These are phyloP conservation scores for Pseudocercospora eumusae DNA, from an alignment of 2,329 filamentous ascomycete species.

Conservation along the genomic window DNA sequence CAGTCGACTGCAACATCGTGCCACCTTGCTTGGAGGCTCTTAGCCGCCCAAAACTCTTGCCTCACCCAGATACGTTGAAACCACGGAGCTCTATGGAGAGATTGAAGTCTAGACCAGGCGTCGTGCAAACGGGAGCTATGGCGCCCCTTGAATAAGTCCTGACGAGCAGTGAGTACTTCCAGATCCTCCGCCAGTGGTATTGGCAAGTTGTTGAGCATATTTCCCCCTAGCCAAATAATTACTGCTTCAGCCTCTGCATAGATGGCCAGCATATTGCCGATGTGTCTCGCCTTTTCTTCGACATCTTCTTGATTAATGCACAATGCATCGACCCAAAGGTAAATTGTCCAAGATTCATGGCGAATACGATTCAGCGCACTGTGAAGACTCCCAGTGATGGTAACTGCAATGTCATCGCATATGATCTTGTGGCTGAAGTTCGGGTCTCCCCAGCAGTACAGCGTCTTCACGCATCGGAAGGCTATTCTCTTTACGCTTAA, in stretches of 20 bases:
- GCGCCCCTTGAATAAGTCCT: neutral
- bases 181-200: neutral
- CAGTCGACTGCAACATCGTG: neutral
- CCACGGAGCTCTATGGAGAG: neutral
- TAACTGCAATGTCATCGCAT: neutral
- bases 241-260: conserved; percentile 13
- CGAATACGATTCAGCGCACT: neutral
- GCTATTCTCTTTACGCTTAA: too few relatives aligned
- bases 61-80: neutral
- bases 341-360: neutral
- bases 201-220: neutral
- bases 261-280: conserved; percentile 10
- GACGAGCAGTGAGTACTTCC: neutral
- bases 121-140: neutral
- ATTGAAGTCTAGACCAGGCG: neutral
- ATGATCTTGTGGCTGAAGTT: neutral
- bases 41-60: neutral
- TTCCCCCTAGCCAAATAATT: conserved; percentile 4
- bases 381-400: neutral
- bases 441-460: neutral
- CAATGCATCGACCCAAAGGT: conserved; percentile 8
- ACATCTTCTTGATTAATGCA: conserved; percentile 12
- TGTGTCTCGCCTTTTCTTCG: conserved; percentile 2
- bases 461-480: too few relatives aligned
- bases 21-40: neutral